Conservation (phyloP, 2,329 filamentous ascomycete species). For the Neonectria faginata region DNA sequence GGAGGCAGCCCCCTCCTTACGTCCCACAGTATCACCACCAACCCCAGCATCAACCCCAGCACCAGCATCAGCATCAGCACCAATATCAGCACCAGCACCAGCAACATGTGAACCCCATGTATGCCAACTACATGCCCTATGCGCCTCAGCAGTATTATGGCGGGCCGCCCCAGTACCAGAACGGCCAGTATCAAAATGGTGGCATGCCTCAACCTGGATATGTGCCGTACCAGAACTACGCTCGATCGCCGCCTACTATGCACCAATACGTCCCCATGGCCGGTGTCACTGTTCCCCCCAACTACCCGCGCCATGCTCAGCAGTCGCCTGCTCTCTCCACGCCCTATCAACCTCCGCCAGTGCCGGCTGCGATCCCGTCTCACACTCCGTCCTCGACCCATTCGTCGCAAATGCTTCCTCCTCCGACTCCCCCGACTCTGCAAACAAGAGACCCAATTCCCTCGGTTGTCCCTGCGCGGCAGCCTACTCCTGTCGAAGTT, state of each 20-base stretch:
- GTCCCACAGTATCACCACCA: constrained; percentile 53
- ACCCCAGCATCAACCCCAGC: constrained; percentile 50
- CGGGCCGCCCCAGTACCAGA: constrained; percentile 60
- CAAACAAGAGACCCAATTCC: constrained; percentile 51
- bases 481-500: constrained; percentile 43
- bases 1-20: constrained; percentile 54
- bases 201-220: constrained; percentile 60
- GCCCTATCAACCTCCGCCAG: constrained; percentile 66
- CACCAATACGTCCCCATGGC: constrained; percentile 66
- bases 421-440: constrained; percentile 62
- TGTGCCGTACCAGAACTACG: constrained; percentile 62
- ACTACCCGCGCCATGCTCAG: constrained; percentile 62
- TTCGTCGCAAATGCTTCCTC: constrained; percentile 56
- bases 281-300: constrained; percentile 58
- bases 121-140: constrained; percentile 65
- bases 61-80: constrained; percentile 43
- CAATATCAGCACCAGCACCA: constrained; percentile 51
- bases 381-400: constrained; percentile 67
- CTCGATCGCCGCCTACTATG: constrained; percentile 63
- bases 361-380: constrained; percentile 56
- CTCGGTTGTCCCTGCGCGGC: constrained; percentile 40
- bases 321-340: constrained; percentile 67
- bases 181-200: constrained; percentile 18
- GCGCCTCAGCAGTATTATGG: constrained; percentile 60
- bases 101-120: constrained; percentile 61